Evolutionary conservation across 768 basidiomycete species (phyloP).

Genomic region (Mycena galopus): DNA sequence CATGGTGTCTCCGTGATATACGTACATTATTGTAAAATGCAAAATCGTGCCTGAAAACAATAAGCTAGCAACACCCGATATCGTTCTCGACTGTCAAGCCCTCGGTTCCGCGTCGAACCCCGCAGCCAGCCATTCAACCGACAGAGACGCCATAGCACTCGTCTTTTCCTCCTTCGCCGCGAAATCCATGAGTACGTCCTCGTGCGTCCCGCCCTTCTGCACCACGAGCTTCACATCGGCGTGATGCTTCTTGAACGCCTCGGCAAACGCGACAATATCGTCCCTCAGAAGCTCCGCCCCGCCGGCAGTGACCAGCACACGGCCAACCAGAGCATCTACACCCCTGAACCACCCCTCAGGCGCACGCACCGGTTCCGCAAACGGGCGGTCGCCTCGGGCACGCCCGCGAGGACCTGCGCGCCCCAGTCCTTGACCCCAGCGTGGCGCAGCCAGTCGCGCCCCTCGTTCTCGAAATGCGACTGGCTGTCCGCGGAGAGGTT

Average conservation of each 20-base stretch:
- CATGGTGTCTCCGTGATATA: too few relatives aligned
- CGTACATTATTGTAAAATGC: too few relatives aligned
- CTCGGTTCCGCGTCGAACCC: constrained; percentile 3
- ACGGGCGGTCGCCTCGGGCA: constrained; percentile 46
- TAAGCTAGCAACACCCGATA: too few relatives aligned
- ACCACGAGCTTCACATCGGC: constrained; percentile 39
- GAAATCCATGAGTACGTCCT: constrained; percentile 52
- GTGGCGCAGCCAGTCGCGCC: constrained; percentile 42
- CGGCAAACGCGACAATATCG: constrained; percentile 44
- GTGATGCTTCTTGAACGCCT: constrained; percentile 40
- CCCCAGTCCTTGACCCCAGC: constrained; percentile 33
- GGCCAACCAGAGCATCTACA: constrained; percentile 45
- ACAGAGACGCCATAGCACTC: constrained; percentile 36
- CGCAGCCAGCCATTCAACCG: constrained; percentile 42
- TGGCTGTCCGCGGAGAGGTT: constrained; percentile 40
- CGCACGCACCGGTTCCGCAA: constrained; percentile 47
- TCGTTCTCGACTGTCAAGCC: too few relatives aligned
- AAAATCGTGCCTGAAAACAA: too few relatives aligned
- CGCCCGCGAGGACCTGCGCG: constrained; percentile 38
- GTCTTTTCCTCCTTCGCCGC: constrained; percentile 34
- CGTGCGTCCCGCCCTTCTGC: constrained; percentile 52
- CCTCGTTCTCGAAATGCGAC: constrained; percentile 43
- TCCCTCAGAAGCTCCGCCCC: constrained; percentile 50
- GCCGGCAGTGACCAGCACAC: constrained; percentile 53
- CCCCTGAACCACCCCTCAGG: constrained; percentile 51